Conservation (phyloP, 2,329 filamentous ascomycete genomes). For the Microascus cirrosus region DNA sequence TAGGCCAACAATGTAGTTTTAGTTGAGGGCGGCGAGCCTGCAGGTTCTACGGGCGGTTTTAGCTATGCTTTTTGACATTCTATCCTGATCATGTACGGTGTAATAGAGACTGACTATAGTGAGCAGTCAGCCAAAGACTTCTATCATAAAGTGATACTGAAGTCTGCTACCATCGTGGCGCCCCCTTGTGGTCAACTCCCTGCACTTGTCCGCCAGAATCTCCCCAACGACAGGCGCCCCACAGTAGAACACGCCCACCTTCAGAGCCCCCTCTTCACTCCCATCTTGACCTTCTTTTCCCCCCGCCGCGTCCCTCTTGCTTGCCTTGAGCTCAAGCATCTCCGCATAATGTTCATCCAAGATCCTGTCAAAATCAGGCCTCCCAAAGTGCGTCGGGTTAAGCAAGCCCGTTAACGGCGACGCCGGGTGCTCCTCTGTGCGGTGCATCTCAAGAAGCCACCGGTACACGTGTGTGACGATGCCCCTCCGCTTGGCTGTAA, state of each 20-base stretch:
- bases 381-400: constrained; percentile 40
- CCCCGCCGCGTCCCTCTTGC: constrained; percentile 6
- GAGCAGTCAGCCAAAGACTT: constrained; percentile 38
- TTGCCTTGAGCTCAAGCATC: constrained; percentile 26
- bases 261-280: constrained; percentile 22
- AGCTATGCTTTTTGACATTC: too few species aligned
- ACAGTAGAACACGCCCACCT: constrained; percentile 46
- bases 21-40: too few species aligned
- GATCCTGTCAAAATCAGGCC: constrained; percentile 41
- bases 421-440: constrained; percentile 36
- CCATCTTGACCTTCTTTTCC: not conserved
- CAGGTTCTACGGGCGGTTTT: too few species aligned
- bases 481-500: constrained; percentile 41
- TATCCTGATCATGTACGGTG: not conserved
- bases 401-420: constrained; percentile 42
- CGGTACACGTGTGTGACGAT: constrained; percentile 44
- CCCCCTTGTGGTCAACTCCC: constrained; percentile 35
- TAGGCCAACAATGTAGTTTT: too few species aligned
- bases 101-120: too few species aligned
- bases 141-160: constrained; percentile 46
- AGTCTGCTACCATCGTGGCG: constrained; percentile 38
- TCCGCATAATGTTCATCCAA: constrained; percentile 42
- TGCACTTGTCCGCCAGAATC: constrained; percentile 42
- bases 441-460: constrained; percentile 44
- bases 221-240: constrained; percentile 43